Percentiles rank a stretch among this genome's conserved stretches.
phyloP scores from a whole-genome alignment of 139 green algal genomes.

The Chlamydomonas schloesseri region DNA sequence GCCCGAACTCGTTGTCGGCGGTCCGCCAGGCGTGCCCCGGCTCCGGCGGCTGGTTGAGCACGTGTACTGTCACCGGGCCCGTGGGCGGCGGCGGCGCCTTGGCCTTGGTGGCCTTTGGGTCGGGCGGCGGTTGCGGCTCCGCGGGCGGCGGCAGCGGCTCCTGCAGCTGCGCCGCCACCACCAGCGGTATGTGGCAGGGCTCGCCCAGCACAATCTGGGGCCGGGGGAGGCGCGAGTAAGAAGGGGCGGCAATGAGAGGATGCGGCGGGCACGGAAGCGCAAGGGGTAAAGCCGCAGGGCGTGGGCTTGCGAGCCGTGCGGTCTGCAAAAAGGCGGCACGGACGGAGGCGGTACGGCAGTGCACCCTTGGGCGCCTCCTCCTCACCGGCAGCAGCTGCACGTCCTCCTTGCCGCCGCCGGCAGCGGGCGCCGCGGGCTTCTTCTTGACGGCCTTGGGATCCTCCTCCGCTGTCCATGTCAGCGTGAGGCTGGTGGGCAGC shows the following conservation, averaged over 20 bases:
- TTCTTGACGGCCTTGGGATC: conserved; percentile 35
- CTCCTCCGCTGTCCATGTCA: conserved; percentile 24
- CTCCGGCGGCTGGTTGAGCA: conserved; percentile 13
- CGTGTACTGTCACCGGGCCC: background rate
- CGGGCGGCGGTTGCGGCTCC: background rate
- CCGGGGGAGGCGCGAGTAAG: no score
- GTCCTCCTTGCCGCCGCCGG: background rate
- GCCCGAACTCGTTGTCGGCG: conserved; percentile 34
- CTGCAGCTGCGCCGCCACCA: conserved; percentile 33
- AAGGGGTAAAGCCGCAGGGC: no score
- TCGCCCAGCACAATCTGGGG: conserved; percentile 33
- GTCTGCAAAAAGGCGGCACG: no score
- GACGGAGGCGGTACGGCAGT: no score
- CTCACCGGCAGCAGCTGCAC: conserved; percentile 22
- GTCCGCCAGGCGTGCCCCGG: conserved; percentile 20
- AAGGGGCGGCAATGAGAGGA: no score
- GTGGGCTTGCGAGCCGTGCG: no score
- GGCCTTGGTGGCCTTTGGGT: background rate
- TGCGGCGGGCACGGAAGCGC: no score
- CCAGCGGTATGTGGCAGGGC: conserved; percentile 14
- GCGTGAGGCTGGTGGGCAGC: conserved; percentile 8
- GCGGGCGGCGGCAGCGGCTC: conserved; percentile 4
- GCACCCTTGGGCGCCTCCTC: background rate
- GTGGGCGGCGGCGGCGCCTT: background rate
- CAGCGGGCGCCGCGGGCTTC: background rate